These are phyloP conservation scores for Aurinia saxatilis DNA, from an alignment of 345 rosid species.

Conservation along the genomic window DNA sequence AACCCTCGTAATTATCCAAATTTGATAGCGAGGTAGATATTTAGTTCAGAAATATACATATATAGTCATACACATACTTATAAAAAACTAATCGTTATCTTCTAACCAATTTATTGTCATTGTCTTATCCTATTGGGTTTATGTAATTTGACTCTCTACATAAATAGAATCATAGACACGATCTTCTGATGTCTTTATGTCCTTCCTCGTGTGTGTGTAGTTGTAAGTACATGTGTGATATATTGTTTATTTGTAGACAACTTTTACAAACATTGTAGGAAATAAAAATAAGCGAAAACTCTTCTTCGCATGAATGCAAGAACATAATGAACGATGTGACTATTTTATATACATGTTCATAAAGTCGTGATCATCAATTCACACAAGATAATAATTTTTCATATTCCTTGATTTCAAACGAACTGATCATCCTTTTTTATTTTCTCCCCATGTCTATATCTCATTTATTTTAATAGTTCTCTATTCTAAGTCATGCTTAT, in stretches of 20 bases:
- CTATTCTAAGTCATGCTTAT: constrained; percentile 24
- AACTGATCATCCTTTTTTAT: constrained; percentile 5
- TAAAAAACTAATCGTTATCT: neutral
- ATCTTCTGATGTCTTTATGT: constrained; percentile 17
- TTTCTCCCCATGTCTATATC: neutral
- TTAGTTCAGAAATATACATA: neutral
- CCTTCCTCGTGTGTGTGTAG: constrained; percentile 13
- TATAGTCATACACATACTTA: neutral
- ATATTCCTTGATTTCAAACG: neutral
- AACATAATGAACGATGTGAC: constrained; percentile 7
- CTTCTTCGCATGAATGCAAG: constrained; percentile 8
- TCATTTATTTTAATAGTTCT: constrained; percentile 13
- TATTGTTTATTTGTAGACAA: neutral
- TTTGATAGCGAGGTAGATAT: constrained; percentile 19
- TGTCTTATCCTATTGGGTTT: constrained; percentile 16
- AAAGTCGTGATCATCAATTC: constrained; percentile 8
- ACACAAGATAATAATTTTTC: neutral
- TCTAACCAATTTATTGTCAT: neutral
- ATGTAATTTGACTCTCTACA: constrained; percentile 15
- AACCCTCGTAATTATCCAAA: neutral
- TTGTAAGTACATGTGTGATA: constrained; percentile 7
- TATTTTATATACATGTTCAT: neutral
- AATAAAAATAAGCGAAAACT: constrained; percentile 32
- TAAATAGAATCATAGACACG: constrained; percentile 9
- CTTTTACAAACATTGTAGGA: constrained; percentile 8